Evolutionary conservation across 495 filamentous ascomycete genomes (phyloP).

Genomic region (Jackrogersella minutella): DNA sequence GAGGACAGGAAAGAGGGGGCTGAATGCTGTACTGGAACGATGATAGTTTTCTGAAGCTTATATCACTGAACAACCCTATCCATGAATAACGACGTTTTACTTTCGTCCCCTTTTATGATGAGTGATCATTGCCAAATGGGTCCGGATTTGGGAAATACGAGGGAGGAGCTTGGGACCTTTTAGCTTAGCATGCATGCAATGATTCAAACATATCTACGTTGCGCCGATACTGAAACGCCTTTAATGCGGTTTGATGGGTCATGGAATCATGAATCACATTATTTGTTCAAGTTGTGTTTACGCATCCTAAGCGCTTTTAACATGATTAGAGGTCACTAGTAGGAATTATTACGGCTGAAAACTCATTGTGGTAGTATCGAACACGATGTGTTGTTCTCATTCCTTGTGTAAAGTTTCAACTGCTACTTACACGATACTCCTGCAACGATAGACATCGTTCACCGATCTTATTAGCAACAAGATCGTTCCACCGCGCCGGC

Average conservation of each 20-base stretch:
- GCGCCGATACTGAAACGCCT: constrained; percentile 14
- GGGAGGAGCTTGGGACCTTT: constrained; percentile 1
- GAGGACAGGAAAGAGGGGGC: not conserved
- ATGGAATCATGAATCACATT: constrained; percentile 5
- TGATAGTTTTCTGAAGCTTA: not conserved
- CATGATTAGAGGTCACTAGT: not conserved
- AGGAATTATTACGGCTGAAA: not conserved
- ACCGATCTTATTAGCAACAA: not conserved
- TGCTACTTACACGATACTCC: not conserved
- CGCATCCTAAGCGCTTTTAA: not conserved
- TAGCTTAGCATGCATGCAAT: constrained; percentile 12
- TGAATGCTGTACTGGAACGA: not conserved
- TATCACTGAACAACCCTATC: not conserved
- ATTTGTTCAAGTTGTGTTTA: not conserved
- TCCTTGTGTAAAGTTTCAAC: not conserved
- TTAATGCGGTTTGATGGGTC: not conserved
- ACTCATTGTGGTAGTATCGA: not conserved
- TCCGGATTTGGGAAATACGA: not conserved
- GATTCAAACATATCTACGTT: constrained; percentile 14
- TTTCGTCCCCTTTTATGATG: constrained; percentile 1
- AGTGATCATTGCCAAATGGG: not conserved
- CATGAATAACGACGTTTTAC: not conserved
- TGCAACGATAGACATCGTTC: not conserved
- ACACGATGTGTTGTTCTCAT: not conserved
- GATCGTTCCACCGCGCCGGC: not conserved